A percentile compares a stretch with the other conserved stretches of the same genome.
phyloP scores from a whole-genome alignment of 306 rosid genomes.

The Trifolium fragiferum region DNA sequence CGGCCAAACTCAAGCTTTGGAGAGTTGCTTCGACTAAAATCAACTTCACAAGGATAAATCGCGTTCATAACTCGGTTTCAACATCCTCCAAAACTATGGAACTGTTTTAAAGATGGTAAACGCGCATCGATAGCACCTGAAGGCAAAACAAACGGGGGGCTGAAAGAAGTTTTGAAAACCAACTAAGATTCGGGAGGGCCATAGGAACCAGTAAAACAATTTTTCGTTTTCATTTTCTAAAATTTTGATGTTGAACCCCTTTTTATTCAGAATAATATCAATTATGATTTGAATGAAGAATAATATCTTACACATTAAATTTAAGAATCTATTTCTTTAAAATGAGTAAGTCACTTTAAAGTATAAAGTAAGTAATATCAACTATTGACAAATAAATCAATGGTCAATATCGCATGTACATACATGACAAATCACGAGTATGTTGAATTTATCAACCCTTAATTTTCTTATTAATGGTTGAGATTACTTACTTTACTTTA shows the following conservation, averaged over 20 bases:
- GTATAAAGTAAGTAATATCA: slow-evolving; percentile 27
- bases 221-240: neutral
- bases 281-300: slow-evolving; percentile 21
- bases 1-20: no score
- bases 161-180: neutral
- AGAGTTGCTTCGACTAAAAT: no score
- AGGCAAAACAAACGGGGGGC: neutral
- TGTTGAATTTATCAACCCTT: slow-evolving; percentile 14
- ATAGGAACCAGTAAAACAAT: neutral
- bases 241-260: neutral
- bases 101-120: no score
- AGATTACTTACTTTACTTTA: slow-evolving; percentile 16
- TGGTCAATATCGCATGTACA: slow-evolving; percentile 2
- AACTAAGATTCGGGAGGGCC: neutral
- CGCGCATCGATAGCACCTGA: neutral
- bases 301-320: neutral
- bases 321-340: slow-evolving; percentile 1
- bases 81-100: neutral
- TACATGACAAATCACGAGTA: slow-evolving; percentile 1
- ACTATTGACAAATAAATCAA: slow-evolving; percentile 13
- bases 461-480: slow-evolving; percentile 10
- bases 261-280: neutral
- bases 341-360: neutral
- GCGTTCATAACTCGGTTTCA: no score
- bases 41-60: no score